These are phyloP conservation scores for Metarhizium robertsii DNA, from an alignment of 2,329 filamentous ascomycete species.

Conservation along the genomic window DNA sequence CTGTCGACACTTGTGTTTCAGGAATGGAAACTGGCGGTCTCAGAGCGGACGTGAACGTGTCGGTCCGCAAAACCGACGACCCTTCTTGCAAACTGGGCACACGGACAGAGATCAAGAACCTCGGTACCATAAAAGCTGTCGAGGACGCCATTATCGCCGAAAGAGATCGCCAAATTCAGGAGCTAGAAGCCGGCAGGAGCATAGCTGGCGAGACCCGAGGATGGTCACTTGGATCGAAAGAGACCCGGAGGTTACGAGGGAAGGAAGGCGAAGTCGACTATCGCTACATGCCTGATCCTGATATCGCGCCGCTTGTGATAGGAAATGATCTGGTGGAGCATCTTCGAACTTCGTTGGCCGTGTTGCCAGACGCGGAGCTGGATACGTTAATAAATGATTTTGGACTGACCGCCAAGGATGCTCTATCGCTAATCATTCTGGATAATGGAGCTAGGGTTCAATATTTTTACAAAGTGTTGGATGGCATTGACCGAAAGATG, in stretches of 20 bases:
- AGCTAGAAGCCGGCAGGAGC: conserved; percentile 65
- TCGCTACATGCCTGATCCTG: conserved; percentile 95
- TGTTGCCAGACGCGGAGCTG: conserved; percentile 62
- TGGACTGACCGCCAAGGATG: conserved; percentile 70
- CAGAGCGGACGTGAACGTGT: conserved; percentile 92
- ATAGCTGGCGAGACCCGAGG: conserved; percentile 84
- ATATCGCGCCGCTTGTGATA: conserved; percentile 73
- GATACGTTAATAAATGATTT: conserved; percentile 52
- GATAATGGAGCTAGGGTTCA: conserved; percentile 73
- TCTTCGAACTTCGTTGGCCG: conserved; percentile 54
- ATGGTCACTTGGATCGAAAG: conserved; percentile 77
- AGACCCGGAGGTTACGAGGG: conserved; percentile 72
- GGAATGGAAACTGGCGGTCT: conserved; percentile 93
- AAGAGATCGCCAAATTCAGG: conserved; percentile 73
- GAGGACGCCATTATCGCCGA: conserved; percentile 93
- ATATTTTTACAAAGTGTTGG: conserved; percentile 66
- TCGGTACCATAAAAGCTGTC: conserved; percentile 89
- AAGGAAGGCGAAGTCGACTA: conserved; percentile 98
- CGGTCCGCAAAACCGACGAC: conserved; percentile 55
- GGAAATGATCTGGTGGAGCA: conserved; percentile 57
- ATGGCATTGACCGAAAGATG: conserved; percentile 28
- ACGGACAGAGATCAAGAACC: conserved; percentile 93
- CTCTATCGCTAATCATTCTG: conserved; percentile 65
- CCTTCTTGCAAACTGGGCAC: conserved; percentile 53
- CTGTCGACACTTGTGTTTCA: conserved; percentile 75